Base-by-base conservation (phyloP, 495 filamentous ascomycete species). In the Schizothecium vesticola region DNA sequence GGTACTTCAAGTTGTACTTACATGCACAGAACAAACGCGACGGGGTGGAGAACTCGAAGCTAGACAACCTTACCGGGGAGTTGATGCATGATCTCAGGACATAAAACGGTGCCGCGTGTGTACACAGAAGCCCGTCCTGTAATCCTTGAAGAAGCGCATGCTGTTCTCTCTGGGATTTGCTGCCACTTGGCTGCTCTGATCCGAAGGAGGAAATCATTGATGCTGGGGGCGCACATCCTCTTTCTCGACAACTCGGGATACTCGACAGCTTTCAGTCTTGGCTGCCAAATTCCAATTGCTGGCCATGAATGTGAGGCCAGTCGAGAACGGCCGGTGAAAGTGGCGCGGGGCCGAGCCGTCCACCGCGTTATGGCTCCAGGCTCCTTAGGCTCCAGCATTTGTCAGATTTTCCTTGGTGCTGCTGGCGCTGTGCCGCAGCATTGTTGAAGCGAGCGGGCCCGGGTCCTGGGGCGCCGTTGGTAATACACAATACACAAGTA, bases 341-440 rank as follows among this genome's bases (percentile, higher is more conserved):
- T 68, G 69, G 71, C 69, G 69, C 69, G 69, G 69, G 56, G 59
- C 65, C 56, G 71, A 69, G 70, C 68, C 65, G 65, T 65, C 60
- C 43, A n/a, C 43, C 43, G 43, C 19, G 43, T 51, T 51, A 7
- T n/a, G 43, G 59, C 66, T 36, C 63, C 56, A n/a, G n/a, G n/a
- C 56, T 65, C 51, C 67, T 63, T 70, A 76, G 74, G 74, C 74
- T 73, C 63, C 74, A 76, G 68, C 72, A 72, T 74, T 75, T 73
- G 63, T 70, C 61, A 33, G 19, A 23, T 63, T 70, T 65, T 61
- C 29, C 60, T 60, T 36, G 57, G 26, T 33, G 56, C 28, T 43
- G 65, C 61, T 69, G 72, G 65, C 70, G 69, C 74, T 76, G 74
- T 71, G 74, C 74, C 74, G 72, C 72, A 57, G 61, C 23, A 61